Conservation (phyloP, 192 early-diverging fungal genomes). For the Coemansia sp. region DNA sequence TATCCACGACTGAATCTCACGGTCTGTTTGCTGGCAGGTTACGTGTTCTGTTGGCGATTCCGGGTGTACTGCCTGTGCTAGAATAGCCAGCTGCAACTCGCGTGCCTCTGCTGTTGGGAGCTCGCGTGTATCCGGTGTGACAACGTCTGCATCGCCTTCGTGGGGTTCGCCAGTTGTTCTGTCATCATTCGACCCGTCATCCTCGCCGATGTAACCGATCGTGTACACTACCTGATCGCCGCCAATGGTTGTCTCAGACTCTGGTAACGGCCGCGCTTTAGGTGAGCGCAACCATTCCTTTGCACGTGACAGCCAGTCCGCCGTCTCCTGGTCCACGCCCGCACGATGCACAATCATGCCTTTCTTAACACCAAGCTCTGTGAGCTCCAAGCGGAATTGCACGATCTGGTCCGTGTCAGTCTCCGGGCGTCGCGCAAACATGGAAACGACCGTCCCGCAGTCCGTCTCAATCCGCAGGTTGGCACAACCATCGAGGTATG, state of each 20-base stretch:
- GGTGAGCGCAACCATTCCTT: background rate
- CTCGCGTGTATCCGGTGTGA: no score
- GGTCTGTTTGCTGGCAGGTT: background rate
- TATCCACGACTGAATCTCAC: background rate
- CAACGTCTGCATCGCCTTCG: no score
- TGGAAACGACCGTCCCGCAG: background rate
- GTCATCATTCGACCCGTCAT: background rate
- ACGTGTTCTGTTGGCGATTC: background rate
- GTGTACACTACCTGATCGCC: background rate
- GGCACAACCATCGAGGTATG: constrained; percentile 16
- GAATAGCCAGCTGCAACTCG: background rate
- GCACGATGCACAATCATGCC: constrained; percentile 4
- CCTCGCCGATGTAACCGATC: background rate
- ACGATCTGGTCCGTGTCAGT: background rate
- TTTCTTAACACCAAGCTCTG: background rate
- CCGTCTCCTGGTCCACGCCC: constrained; percentile 5
- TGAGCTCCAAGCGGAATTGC: constrained; percentile 2
- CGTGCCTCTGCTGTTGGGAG: no score
- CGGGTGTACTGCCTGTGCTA: background rate
- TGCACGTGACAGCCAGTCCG: constrained; percentile 5
- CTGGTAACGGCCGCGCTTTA: background rate
- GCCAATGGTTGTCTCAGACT: background rate
- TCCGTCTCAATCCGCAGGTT: constrained; percentile 23
- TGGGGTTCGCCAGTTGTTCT: no score
- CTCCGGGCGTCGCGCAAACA: background rate